phyloP scores from a whole-genome alignment of 2,329 filamentous ascomycete species.

The Colletotrichum sp. region DNA sequence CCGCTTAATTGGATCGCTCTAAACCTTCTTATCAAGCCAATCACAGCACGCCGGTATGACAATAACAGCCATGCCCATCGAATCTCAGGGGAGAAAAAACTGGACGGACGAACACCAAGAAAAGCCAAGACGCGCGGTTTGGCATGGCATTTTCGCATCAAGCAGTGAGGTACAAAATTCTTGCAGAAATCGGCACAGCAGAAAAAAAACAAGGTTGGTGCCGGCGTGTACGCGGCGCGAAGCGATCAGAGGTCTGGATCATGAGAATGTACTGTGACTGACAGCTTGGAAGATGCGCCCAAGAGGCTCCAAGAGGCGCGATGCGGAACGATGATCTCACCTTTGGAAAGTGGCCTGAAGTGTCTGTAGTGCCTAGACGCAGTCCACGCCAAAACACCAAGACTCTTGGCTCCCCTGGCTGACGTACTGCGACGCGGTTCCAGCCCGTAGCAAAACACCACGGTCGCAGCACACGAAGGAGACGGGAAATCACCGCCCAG shows the following conservation, averaged over 20 bases:
- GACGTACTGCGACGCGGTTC: conserved; percentile 7
- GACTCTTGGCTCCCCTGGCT: conserved; percentile 15
- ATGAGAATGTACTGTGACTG: accelerated
- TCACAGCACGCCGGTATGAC: background rate
- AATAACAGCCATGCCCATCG: background rate
- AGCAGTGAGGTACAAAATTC: background rate
- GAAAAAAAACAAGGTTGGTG: background rate
- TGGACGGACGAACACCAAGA: conserved; percentile 3
- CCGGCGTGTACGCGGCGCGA: background rate
- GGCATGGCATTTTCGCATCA: background rate
- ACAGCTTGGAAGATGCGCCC: background rate
- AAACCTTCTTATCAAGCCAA: background rate
- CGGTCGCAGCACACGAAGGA: background rate
- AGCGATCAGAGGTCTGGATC: background rate
- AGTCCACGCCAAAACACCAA: conserved; percentile 10
- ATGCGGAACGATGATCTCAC: background rate
- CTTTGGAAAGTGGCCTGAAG: background rate
- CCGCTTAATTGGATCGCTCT: background rate
- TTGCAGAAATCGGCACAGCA: background rate
- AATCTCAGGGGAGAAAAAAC: background rate
- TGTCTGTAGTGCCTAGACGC: background rate
- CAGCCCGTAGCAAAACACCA: background rate
- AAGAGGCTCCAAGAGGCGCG: background rate
- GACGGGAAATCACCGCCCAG: conserved; percentile 8
- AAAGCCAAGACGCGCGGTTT: conserved; percentile 2